Percentiles rank a stretch among this genome's conserved stretches.
Conservation (phyloP, 352 stramenopile species). For the Blastocystis sp. region DNA sequence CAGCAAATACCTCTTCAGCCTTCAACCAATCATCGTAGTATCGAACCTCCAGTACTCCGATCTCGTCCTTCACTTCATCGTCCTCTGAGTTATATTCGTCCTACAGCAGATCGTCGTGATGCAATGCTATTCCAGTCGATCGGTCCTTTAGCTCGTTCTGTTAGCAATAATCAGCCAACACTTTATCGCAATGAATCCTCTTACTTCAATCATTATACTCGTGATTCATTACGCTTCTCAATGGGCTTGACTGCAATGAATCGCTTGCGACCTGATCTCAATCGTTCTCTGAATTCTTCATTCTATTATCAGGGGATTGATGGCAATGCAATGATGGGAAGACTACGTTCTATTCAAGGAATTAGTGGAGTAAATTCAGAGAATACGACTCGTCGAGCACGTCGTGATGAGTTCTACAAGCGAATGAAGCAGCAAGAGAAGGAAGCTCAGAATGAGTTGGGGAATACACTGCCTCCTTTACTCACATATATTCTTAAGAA, state of each 20-base stretch:
- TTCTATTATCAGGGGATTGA: not conserved
- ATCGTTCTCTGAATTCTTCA: not conserved
- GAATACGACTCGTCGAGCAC: not conserved
- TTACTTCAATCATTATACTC: conserved; percentile 31
- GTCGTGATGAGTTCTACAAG: conserved; percentile 2
- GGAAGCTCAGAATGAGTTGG: not conserved
- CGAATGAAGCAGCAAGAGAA: conserved; percentile 13
- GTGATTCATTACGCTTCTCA: conserved; percentile 16
- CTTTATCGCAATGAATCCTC: conserved; percentile 23
- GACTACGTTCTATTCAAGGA: not conserved
- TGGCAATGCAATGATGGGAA: not conserved
- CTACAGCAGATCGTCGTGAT: not conserved
- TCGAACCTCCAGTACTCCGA: not conserved
- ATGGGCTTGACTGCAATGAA: not conserved
- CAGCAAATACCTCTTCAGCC: not conserved
- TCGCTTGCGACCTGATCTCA: not conserved
- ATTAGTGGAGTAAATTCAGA: not conserved
- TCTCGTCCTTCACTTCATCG: not conserved
- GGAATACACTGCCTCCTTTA: not conserved
- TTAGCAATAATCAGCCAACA: not conserved
- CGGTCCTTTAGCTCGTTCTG: not conserved
- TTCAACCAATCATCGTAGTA: not conserved
- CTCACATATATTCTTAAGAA: conserved; percentile 54
- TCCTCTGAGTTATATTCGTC: not conserved
- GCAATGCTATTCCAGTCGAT: not conserved